Base-by-base conservation (phyloP, 1,284 basidiomycete genomes). In the Sporisorium iseilematis-ciliati region DNA sequence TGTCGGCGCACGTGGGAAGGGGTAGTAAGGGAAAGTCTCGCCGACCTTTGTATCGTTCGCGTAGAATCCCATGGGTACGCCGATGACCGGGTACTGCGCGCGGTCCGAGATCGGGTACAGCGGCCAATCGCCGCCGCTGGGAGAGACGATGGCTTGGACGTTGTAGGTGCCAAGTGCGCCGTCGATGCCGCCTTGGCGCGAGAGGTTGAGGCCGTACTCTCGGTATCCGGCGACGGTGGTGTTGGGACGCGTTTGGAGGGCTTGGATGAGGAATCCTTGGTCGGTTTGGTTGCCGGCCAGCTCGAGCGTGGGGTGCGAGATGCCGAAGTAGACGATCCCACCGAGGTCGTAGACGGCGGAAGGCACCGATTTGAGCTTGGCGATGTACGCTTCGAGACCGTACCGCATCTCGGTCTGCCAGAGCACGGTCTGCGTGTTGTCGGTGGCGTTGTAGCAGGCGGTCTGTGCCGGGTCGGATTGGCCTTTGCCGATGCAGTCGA, bases 1-100 rank as follows among this genome's bases (percentile, higher is more conserved):
- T 51, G 91, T 89, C 0, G 91, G 91, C 7, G 73, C 77, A 12
- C 55, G 20, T 2, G 67, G 66, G 56, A 45, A 71, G 3, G 73
- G 67, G 26, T 56, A 67, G 46, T 53, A 65, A 4, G 65, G 64
- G 41, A 69, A 70, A 1, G 55, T 29, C 2, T 46, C 12, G 18
- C 64, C 63, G 7, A 48, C 48, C 16, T 50, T 7, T 6, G 64
- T 64, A 25, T 66, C 41, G 33, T 72, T 54, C 12, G 64, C 50
- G 38, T 59, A 72, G 64, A 72, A 72, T 1, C 64, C 69, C 69
- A 72, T 67, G 3, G 71, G 71, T 0, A 75, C 62, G 29, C 62
- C 43, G 23, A 75, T 69, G 12, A 69, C 56, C 1, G 71, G 69
- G 25, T 67, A 71, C 50, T 66, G 63, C 2, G 68, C 73, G 11